Base-by-base conservation (phyloP, 495 filamentous ascomycete genomes). In the Diplogelasinospora grovesii region DNA sequence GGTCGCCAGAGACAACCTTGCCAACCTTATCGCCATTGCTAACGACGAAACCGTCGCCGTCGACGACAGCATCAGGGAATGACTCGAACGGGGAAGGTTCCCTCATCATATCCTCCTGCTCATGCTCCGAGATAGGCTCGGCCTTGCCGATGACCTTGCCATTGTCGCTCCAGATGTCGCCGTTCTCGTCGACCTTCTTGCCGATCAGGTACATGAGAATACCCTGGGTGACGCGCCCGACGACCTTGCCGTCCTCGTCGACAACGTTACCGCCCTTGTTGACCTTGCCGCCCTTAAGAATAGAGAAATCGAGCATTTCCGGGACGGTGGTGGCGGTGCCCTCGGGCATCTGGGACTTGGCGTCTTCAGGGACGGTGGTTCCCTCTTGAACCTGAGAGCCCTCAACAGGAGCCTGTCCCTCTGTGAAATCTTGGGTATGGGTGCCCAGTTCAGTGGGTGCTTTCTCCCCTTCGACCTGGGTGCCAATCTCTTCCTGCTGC, bases 241-340 rank as follows among this genome's bases (percentile, higher is more conserved):
- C 78, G 1, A 84, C 68, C 20, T 83, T 73, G 7, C 82, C 82
- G n/a, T 85, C 73, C 3, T 74, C 65, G 16, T 80, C 77, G 24
- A 89, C 78, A 39, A 92, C 79, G 46, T 83, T 82, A 39, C 86
- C 86, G 23, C 74, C 63, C 66, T 92, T 94, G 74, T 89, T 90
- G 55, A 88, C 75, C 24, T 66, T 73, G 55, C 76, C 75, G 43
- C 76, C 77, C 23, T 79, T 75, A 21, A 92, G 64, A 19, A 72
- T 60, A 0, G 82, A 83, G 18, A 83, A 68, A 54, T 93, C 83
- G 8, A 64, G 27, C 18, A 65, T 47, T 20, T 58, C 50, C 4
- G 56, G 44, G 1, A 49, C 48, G 1, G 52, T 49, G 15, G 29
- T 39, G 15, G 30, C 33, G 23, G 32, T 39, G 11, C 7, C 32